Evolutionary conservation across 495 filamentous ascomycete species (phyloP), one percentile per base, ranked within the genome.

Genomic region (Tuber aestivum): DNA sequence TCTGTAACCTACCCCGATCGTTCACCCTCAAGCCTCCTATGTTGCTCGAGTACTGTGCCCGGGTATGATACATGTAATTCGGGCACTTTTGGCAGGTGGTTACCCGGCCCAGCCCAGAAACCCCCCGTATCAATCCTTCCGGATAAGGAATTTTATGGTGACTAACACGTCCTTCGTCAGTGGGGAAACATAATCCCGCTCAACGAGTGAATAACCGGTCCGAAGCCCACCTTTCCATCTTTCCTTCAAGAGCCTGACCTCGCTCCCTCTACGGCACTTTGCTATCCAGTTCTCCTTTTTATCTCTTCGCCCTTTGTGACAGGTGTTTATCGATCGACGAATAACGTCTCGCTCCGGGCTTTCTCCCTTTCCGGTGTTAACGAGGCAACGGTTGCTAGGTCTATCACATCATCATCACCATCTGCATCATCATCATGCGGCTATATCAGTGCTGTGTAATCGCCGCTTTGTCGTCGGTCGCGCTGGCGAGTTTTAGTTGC

Each of bases 401-500:
- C 56, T 18, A 35, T 65, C 56, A 35, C 27, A 65, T 65, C 27
- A 65, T 61, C 56, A 61, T 18, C 56, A 32, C 16, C 27, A 35
- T 32, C 56, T 21, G 32, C 56, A 65, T 65, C 56, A 27, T 65
- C 56, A 27, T 65, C 56, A 65, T 65, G 56, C 56, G 56, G 56
- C 56, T 65, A 32, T 35, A 65, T 65, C 56, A 32, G 56, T 65
- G 56, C 27, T 65, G 27, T 35, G 56, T 65, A 35, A 65, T 65
- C 56, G 56, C 56, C 14, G 75, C 72, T 3, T 74, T 80, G 44
- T 70, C 78, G 35, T 70, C 79, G 18, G 44, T 79, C 38, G 74
- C 56, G 37, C 68, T 71, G 41, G 79, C 79, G 27, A 72, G 42
- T 75, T 80, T 81, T 70, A 35, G 61, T 27, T 81, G 79, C 41